Evolutionary conservation across 176 grass and related monocot genomes (phyloP).

Genomic region (Olyra latifolia): DNA sequence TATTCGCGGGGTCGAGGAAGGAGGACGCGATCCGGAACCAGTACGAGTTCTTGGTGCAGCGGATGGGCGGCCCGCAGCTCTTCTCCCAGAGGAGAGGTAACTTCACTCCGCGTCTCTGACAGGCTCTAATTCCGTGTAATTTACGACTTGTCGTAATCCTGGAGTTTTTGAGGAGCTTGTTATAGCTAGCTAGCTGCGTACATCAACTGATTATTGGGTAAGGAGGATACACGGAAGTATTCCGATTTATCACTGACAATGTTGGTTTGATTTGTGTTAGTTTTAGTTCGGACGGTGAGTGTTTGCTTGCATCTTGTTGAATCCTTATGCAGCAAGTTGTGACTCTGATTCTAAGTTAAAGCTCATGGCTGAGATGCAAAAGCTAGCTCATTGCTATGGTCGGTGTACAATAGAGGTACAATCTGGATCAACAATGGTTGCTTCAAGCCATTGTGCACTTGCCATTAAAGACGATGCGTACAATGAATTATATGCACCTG

Average conservation of each 20-base stretch:
- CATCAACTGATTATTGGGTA: neutral
- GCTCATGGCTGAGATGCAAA: neutral
- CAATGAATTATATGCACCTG: neutral
- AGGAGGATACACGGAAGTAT: neutral
- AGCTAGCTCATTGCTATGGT: neutral
- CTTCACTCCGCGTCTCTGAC: neutral
- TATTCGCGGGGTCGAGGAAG: conserved; percentile 83
- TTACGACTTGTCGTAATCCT: neutral
- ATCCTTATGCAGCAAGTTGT: neutral
- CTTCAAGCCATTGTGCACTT: neutral
- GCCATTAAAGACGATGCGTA: neutral
- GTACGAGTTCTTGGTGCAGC: conserved; percentile 95
- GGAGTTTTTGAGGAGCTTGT: neutral
- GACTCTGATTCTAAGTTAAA: neutral
- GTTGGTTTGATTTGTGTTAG: neutral
- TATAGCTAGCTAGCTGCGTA: neutral
- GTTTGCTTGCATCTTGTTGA: neutral
- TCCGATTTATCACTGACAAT: neutral
- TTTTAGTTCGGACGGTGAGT: neutral
- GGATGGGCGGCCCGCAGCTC: conserved; percentile 90
- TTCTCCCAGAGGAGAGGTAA: conserved; percentile 89
- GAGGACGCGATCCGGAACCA: conserved; percentile 95
- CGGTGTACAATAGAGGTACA: neutral
- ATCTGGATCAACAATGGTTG: neutral
- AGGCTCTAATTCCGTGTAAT: neutral